A percentile compares a stretch with the other conserved stretches of the same genome.
Evolutionary conservation across 2,329 filamentous ascomycete species (phyloP).

Genomic region (Amauroascus verrucosus): DNA sequence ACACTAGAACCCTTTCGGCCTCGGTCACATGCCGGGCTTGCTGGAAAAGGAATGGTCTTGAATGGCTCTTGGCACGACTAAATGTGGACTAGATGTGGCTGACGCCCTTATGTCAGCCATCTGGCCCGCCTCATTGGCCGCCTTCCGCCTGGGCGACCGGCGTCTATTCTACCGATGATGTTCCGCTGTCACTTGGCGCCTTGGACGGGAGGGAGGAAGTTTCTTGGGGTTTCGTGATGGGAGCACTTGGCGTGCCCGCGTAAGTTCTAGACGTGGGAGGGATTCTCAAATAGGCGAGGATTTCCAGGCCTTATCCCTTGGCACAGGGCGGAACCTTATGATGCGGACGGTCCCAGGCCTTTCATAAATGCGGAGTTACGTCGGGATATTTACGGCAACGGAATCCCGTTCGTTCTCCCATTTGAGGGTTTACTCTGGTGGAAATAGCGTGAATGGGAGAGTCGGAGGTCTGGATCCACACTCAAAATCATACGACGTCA

Average conservation of each 20-base stretch:
- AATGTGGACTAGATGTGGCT: not conserved
- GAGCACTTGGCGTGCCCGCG: not conserved
- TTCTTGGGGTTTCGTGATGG: not conserved
- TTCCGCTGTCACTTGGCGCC: slow-evolving; percentile 8
- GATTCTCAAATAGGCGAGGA: not conserved
- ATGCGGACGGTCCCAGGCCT: not conserved
- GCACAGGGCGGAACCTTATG: slow-evolving; percentile 2
- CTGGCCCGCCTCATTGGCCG: not conserved
- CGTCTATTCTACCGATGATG: not conserved
- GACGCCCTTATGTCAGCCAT: not conserved
- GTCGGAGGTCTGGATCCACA: not conserved
- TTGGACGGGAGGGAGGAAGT: not conserved
- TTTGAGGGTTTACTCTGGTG: too few species aligned
- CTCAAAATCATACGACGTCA: not conserved
- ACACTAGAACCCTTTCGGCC: not conserved
- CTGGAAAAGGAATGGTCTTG: not conserved
- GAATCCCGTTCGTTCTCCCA: not conserved
- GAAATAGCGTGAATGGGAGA: not conserved
- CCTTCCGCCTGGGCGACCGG: not conserved
- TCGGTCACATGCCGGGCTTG: not conserved
- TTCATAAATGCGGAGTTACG: not conserved
- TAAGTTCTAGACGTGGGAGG: not conserved
- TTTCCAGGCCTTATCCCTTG: not conserved
- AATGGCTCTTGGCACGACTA: not conserved
- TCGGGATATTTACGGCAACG: slow-evolving; percentile 1